These are phyloP conservation scores for Elsinoe batatas DNA, from an alignment of 2,329 filamentous ascomycete genomes.

Conservation along the genomic window DNA sequence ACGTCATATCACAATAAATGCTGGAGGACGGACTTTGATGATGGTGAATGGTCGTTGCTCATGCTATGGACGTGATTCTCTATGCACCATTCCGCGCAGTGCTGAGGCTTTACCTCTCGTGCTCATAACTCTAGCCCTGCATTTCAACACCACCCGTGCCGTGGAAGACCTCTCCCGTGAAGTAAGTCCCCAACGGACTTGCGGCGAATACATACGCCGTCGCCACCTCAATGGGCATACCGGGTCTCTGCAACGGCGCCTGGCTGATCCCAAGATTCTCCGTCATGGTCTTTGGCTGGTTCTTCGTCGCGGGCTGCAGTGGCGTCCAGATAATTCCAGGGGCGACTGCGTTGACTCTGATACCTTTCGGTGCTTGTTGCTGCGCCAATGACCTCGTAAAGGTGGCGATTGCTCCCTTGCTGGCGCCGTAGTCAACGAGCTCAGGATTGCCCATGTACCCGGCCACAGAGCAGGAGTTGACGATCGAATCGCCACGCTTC, in stretches of 20 bases:
- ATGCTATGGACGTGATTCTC: not conserved
- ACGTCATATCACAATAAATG: not conserved
- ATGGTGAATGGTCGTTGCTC: no score
- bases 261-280: constrained; percentile 20
- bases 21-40: no score
- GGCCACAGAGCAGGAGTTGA: constrained; percentile 46
- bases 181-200: constrained; percentile 22
- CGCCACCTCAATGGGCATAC: constrained; percentile 25
- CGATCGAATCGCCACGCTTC: constrained; percentile 43
- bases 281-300: constrained; percentile 22
- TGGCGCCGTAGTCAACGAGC: constrained; percentile 45
- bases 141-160: constrained; percentile 22
- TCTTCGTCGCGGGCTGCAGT: constrained; percentile 34
- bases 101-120: no score
- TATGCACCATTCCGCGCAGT: no score
- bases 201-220: constrained; percentile 24
- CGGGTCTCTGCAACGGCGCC: constrained; percentile 22
- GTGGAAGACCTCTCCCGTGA: constrained; percentile 22
- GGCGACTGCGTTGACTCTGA: constrained; percentile 40
- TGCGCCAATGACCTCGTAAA: constrained; percentile 46
- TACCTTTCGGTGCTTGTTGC: constrained; percentile 47
- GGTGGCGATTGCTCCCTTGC: constrained; percentile 49
- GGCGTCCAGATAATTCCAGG: constrained; percentile 31
- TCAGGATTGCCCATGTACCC: constrained; percentile 42
- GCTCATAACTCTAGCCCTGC: constrained; percentile 17